Base-by-base conservation (phyloP, 768 basidiomycete genomes). In the Candolleomyces eurysporus region DNA sequence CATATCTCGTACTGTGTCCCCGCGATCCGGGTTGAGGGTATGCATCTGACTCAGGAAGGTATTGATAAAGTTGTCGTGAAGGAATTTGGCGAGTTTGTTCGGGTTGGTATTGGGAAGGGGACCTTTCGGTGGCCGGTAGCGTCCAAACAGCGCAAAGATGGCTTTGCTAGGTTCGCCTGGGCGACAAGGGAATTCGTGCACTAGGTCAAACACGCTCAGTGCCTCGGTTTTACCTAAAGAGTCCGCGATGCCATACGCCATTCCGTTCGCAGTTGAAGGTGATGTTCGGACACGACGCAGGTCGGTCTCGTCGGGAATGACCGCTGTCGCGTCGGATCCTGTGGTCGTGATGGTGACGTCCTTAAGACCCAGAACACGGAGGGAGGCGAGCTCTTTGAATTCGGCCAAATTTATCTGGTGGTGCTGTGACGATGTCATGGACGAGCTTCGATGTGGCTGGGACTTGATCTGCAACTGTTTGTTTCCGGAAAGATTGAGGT, bases 241-340 rank as follows among this genome's bases (percentile, higher is more conserved):
- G 69, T 99, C 97, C 0, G 96, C 92, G 59, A 99, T 96, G 14
- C 96, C 97, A 67, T 98, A 98, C 26, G 90, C 87, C 92, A 99
- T 93, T 58, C 86, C 86, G 75, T 91, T 91, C 60, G 98, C 88
- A 39, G 91, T 90, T 2, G 92, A 92, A 32, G 86, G 79, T 4
- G 96, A 97, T 0, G 94, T 96, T 50, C 97, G 89, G 4, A 99
- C 89, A 0, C 97, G 91, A 16, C 95, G 86, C 58, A 94, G 90
- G 58, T 94, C 92, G 64, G 79, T 89, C 70, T 95, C 94, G 65
- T 92, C 89, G 0, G 92, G 90, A 51, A 92, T 89, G 63, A 85
- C 88, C 43, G 79, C 75, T 43, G 77, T 75, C 3, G 70, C 67
- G 61, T 80, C 78, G 22, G 81, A 72, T 54, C 81, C 82, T 8